A percentile compares a stretch with the other conserved stretches of the same genome.
Conservation (phyloP, 148 eudicot species). For the Agrostemma githago region DNA sequence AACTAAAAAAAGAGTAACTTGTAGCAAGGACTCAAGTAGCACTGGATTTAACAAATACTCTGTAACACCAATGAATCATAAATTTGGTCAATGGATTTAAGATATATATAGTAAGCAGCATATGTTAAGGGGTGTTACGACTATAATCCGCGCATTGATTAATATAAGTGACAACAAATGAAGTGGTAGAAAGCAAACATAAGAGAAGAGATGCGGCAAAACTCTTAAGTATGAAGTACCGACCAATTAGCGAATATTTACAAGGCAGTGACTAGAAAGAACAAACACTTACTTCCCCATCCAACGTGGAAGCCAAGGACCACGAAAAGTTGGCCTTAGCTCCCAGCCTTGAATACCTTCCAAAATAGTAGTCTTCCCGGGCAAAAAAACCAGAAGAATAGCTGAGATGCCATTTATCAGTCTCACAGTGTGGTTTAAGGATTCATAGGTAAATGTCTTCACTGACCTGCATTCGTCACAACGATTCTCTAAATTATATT, state of each 20-base stretch:
- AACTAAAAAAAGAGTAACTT: no score
- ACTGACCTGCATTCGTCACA: conserved; percentile 60
- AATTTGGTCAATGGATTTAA: background rate
- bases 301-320: conserved; percentile 95
- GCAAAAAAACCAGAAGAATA: conserved; percentile 70
- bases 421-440: conserved; percentile 67
- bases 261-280: conserved; percentile 9
- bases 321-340: conserved; percentile 86
- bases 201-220: background rate
- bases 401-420: conserved; percentile 91
- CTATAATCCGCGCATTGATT: background rate
- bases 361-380: conserved; percentile 81
- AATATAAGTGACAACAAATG: background rate
- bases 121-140: background rate
- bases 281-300: conserved; percentile 80
- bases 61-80: background rate
- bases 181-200: background rate
- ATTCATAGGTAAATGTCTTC: conserved; percentile 82
- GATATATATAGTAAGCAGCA: background rate
- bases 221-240: background rate
- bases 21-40: background rate
- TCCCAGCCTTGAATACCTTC: conserved; percentile 99
- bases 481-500: background rate
- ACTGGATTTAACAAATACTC: background rate
- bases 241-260: background rate